These are phyloP conservation scores for Limtongia smithiae DNA, from an alignment of 805 yeast genomes.

Conservation along the genomic window DNA sequence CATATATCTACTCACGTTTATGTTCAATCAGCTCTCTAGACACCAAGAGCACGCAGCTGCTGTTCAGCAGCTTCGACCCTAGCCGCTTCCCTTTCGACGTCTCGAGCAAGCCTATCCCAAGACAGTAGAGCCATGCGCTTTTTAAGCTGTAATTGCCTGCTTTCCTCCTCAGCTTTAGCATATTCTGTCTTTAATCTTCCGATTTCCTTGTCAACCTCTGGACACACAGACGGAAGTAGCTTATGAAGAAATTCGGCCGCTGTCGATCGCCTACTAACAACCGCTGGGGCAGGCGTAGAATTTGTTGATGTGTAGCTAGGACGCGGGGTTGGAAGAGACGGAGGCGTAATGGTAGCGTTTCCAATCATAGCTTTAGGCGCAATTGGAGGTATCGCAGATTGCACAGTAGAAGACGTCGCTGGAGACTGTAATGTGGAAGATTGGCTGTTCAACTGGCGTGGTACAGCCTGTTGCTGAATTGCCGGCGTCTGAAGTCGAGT, in stretches of 20 bases:
- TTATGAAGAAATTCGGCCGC: neutral
- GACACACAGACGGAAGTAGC: slow-evolving; percentile 20
- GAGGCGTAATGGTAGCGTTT: slow-evolving; percentile 4
- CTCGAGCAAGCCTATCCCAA: slow-evolving; percentile 22
- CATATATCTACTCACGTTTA: neutral
- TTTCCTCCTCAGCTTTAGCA: slow-evolving; percentile 13
- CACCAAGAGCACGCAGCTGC: slow-evolving; percentile 21
- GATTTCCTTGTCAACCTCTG: slow-evolving; percentile 23
- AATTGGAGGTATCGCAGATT: slow-evolving; percentile 15
- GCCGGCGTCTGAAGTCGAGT: slow-evolving; percentile 7
- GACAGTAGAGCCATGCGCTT: slow-evolving; percentile 19
- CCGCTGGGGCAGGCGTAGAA: no score
- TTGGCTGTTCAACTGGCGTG: neutral
- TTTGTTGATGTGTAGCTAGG: no score
- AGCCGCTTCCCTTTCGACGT: slow-evolving; percentile 17
- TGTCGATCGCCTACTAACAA: slow-evolving; percentile 3
- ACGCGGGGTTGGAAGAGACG: neutral
- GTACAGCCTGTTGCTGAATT: neutral
- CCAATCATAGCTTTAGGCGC: slow-evolving; percentile 26
- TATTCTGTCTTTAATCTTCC: slow-evolving; percentile 15
- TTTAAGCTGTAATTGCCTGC: slow-evolving; percentile 7
- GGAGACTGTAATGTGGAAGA: neutral
- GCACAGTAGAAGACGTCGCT: neutral
- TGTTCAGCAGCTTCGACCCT: slow-evolving; percentile 21
- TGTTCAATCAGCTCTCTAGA: neutral